phyloP scores from a whole-genome alignment of 768 basidiomycete genomes.

The Pisolithus microcarpus region DNA sequence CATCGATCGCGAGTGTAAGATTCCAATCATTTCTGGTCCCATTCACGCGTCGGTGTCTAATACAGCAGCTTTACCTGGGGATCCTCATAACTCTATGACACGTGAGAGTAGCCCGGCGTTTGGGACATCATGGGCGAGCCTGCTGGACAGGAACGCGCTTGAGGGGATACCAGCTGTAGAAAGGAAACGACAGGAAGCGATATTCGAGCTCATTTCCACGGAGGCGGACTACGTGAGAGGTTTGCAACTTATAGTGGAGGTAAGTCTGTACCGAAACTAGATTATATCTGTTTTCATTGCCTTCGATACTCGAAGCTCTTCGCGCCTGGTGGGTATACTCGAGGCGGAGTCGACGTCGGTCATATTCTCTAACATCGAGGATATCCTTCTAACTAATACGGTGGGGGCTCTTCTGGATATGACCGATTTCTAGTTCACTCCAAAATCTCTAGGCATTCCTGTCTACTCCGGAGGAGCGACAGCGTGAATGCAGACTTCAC shows the following conservation, averaged over 20 bases:
- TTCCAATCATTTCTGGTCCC: conserved; percentile 63
- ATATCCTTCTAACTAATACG: too few species aligned
- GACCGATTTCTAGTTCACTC: neutral
- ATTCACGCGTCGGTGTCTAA: conserved; percentile 35
- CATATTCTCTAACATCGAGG: conserved; percentile 91
- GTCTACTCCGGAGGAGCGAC: conserved; percentile 84
- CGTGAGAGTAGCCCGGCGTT: conserved; percentile 56
- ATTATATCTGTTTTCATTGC: conserved; percentile 1
- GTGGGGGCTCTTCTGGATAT: too few species aligned
- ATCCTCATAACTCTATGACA: conserved; percentile 14
- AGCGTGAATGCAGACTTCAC: conserved; percentile 87
- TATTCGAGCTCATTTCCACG: conserved; percentile 91
- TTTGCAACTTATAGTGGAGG: conserved; percentile 87
- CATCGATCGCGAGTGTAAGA: conserved; percentile 38
- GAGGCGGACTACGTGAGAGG: conserved; percentile 88
- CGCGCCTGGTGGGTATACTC: conserved; percentile 62
- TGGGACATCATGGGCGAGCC: conserved; percentile 81
- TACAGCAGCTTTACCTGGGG: neutral
- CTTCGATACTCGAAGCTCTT: conserved; percentile 47
- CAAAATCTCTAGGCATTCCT: conserved; percentile 54
- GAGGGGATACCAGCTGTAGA: conserved; percentile 74
- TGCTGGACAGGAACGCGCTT: conserved; percentile 79
- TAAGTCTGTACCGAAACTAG: conserved; percentile 24
- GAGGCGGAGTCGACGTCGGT: conserved; percentile 71
- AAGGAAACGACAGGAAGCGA: conserved; percentile 86